Conservation (phyloP, 805 yeast genomes). For the Hanseniaspora mollemarum region DNA sequence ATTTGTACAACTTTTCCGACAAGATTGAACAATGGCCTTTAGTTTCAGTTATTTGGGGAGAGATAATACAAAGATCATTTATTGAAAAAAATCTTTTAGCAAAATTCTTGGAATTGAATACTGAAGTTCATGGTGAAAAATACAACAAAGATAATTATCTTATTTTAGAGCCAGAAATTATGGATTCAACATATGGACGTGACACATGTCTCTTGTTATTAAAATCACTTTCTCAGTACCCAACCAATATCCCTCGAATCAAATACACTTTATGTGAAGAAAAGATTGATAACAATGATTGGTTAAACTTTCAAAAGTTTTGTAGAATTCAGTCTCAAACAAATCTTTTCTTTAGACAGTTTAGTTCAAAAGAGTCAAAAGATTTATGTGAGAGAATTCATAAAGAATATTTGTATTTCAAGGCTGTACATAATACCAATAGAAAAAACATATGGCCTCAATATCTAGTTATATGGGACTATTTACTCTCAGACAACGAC, state of each 20-base stretch:
- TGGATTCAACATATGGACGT: not conserved
- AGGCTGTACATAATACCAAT: not conserved
- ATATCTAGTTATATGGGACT: not conserved
- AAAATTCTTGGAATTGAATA: not conserved
- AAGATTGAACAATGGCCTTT: not conserved
- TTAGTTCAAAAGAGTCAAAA: not conserved
- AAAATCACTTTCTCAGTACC: not conserved
- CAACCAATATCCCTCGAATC: not conserved
- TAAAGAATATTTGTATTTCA: not conserved
- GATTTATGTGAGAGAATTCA: not conserved
- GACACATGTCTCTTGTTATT: not conserved
- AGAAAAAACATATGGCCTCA: not conserved
- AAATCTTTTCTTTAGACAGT: not conserved
- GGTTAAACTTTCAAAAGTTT: constrained; percentile 1
- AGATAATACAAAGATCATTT: not conserved
- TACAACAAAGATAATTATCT: not conserved
- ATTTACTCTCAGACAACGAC: not conserved
- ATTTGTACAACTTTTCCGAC: not conserved
- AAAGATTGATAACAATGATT: not conserved
- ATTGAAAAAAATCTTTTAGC: not conserved
- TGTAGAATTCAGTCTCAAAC: not conserved
- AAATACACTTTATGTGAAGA: not conserved
- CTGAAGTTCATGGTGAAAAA: not conserved
- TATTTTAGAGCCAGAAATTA: not conserved
- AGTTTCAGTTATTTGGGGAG: not conserved